Percentiles rank a stretch among this genome's conserved stretches.
Conservation (phyloP, 768 basidiomycete species). For the Hygrocybe punicea region DNA sequence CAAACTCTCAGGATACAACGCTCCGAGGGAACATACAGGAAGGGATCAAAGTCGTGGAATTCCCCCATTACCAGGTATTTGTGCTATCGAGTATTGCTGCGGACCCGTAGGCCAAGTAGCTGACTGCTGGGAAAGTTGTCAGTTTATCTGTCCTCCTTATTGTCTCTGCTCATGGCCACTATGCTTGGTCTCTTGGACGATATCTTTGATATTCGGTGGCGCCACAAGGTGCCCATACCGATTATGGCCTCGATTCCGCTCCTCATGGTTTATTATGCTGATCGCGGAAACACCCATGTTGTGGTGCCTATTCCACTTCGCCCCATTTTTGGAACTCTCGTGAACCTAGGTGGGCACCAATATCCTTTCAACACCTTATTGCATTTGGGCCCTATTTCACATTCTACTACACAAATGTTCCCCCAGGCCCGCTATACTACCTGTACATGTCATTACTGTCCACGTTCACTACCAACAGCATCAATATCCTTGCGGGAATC, state of each 20-base stretch:
- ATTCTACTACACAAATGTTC: too few species aligned
- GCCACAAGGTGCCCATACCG: constrained; percentile 96
- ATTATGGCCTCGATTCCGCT: constrained; percentile 93
- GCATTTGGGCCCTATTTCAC: background rate
- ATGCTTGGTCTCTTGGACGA: constrained; percentile 96
- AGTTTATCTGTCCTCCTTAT: constrained; percentile 86
- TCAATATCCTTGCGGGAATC: constrained; percentile 97
- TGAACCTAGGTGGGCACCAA: constrained; percentile 75
- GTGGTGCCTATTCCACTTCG: constrained; percentile 87
- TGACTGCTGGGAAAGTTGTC: constrained; percentile 55
- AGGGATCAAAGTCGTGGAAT: constrained; percentile 63
- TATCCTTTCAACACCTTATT: background rate
- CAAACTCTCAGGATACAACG: constrained; percentile 55
- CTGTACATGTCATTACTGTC: constrained; percentile 94
- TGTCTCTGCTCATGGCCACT: constrained; percentile 90
- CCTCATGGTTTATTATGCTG: constrained; percentile 94
- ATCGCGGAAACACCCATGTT: constrained; percentile 88
- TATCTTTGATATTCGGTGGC: constrained; percentile 97
- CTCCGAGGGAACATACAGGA: constrained; percentile 36
- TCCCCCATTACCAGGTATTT: constrained; percentile 79
- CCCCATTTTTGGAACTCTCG: constrained; percentile 63
- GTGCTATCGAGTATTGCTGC: constrained; percentile 20
- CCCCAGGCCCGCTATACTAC: constrained; percentile 87
- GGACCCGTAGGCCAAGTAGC: background rate
- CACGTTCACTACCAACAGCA: constrained; percentile 95